Evolutionary conservation across 352 stramenopile genomes (phyloP).

Genomic region (Achlya hypogyna): DNA sequence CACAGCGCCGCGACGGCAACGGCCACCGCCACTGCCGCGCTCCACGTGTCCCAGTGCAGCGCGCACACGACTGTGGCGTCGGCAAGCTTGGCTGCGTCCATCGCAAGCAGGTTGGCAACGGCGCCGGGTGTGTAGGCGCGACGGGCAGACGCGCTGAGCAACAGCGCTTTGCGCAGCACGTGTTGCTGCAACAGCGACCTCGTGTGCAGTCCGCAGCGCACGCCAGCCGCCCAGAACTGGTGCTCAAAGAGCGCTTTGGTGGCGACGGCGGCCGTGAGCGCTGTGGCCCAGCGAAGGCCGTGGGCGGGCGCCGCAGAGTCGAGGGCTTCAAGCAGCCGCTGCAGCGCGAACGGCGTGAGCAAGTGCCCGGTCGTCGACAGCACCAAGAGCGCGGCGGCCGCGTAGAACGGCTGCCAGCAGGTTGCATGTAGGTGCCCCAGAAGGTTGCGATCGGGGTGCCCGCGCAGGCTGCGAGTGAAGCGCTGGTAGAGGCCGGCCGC

Average conservation of each 20-base stretch:
- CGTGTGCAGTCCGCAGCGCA: slow-evolving; percentile 18
- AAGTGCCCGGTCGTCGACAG: neutral
- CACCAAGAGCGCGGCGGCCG: neutral
- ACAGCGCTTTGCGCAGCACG: slow-evolving; percentile 1
- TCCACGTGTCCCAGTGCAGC: slow-evolving; percentile 18
- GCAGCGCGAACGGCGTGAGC: neutral
- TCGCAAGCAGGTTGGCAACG: neutral
- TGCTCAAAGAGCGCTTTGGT: slow-evolving; percentile 14
- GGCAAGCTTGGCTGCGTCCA: neutral
- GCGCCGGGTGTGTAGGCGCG: neutral
- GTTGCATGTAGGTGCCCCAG: slow-evolving; percentile 11
- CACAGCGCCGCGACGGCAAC: neutral
- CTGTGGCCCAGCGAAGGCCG: neutral
- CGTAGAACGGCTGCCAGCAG: slow-evolving; percentile 5
- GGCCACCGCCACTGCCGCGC: neutral
- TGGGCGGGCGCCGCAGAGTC: neutral
- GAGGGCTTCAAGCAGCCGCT: neutral
- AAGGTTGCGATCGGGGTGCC: neutral
- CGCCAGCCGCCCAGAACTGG: slow-evolving; percentile 15
- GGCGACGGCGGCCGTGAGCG: neutral
- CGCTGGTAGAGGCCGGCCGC: neutral
- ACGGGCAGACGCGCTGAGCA: neutral
- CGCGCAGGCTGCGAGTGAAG: neutral
- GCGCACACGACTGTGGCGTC: slow-evolving; percentile 10
- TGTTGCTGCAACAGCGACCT: slow-evolving; percentile 10